Conservation (phyloP, 2,329 filamentous ascomycete species). For the Dactylellina parvicollis region DNA sequence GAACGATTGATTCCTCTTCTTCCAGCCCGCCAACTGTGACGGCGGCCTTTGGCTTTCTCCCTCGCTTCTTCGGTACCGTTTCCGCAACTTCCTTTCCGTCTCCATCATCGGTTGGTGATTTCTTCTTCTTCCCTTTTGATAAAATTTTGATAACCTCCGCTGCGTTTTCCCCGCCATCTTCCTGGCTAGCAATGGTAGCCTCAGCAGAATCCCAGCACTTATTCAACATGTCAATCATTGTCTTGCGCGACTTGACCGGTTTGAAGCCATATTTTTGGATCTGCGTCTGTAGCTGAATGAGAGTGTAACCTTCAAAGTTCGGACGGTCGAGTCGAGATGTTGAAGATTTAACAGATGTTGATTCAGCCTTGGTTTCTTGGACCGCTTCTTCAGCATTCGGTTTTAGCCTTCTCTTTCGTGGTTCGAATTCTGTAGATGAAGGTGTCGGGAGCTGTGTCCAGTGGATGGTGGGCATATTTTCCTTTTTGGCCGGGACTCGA, state of each 20-base stretch:
- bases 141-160: neutral
- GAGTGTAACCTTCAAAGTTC: conserved; percentile 48
- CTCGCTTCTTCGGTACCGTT: conserved; percentile 29
- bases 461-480: conserved; percentile 5
- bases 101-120: neutral
- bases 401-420: neutral
- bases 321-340: conserved; percentile 8
- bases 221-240: conserved; percentile 49
- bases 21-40: neutral
- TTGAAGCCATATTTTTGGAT: conserved; percentile 49
- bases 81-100: neutral
- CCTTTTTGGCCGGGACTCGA: neutral
- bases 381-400: neutral
- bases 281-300: conserved; percentile 39
- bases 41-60: conserved; percentile 29
- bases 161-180: neutral
- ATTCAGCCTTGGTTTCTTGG: neutral
- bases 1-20: conserved; percentile 5
- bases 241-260: conserved; percentile 46
- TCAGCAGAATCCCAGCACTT: conserved; percentile 46
- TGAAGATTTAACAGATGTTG: neutral
- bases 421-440: neutral
- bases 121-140: conserved; percentile 19
- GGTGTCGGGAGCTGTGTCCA: conserved; percentile 21
- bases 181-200: conserved; percentile 6